Base-by-base conservation (phyloP, 345 rosid genomes). In the Odontarrhena argentea region DNA sequence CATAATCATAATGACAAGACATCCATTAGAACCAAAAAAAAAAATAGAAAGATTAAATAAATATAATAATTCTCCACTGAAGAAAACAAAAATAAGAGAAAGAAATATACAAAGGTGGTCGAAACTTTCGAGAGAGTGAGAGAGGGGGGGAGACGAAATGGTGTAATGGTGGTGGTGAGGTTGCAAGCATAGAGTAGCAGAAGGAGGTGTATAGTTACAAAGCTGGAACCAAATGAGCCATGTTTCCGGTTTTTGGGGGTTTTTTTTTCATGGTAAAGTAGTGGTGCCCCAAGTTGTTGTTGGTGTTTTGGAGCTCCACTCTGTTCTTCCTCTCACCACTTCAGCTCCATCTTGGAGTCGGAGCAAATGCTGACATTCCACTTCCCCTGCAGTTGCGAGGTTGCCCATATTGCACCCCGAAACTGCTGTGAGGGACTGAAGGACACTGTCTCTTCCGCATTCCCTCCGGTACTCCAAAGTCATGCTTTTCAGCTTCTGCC, bases 381-480 rank as follows among this genome's bases (percentile, higher is more conserved):
- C 79, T 15, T 71, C 76, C 8, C 81, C 87, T 1, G 67, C 55
- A 11, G 69, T 75, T 38, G 56, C 91, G 34, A 78, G 59, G 41
- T 61, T 74, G 10, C 87, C 85, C 0, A 74, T 32, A 24, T 73
- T 82, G 4, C 75, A 30, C 6, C 79, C 85, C 0, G 96, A 78
- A 49, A 87, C 83, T 1, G 96, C 74, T 11, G 96, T 85, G 34
- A 95, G 83, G 25, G 99, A 95, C 86, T 89, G 92, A 71, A 95
- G 89, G 63, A 89, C 87, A 15, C 87, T 85, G 85, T 91, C 96
- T 79, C 68, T 87, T 22, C 96, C 98, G 12, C 99, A 95, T 77
- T 95, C 99, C 83, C 96, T 87, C 70, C 96, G 77, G 41, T 95
- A 95, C 82, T 95, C 99, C 67, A 95, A 69, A 8, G 96, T 86